A percentile compares a stretch with the other conserved stretches of the same genome.
phyloP scores from a whole-genome alignment of 225 moss, liverwort and hornwort species.

The Physcomitrellopsis africana region DNA sequence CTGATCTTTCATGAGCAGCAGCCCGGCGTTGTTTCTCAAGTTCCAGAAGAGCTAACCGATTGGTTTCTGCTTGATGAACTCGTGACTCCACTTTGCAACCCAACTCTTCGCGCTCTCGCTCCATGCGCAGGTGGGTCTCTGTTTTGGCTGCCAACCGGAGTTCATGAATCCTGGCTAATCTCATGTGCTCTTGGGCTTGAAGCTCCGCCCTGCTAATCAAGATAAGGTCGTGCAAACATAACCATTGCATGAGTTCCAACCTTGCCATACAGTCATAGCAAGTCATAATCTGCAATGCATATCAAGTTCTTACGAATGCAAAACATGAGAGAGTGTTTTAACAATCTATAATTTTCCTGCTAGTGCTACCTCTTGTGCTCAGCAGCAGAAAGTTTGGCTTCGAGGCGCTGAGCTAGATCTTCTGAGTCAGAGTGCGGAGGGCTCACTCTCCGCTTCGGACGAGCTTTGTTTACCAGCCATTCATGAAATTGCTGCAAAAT shows the following conservation, averaged over 20 bases:
- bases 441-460: constrained; percentile 74
- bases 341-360: background rate
- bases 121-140: constrained; percentile 78
- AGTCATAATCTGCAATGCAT: constrained; percentile 1
- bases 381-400: constrained; percentile 95
- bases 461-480: constrained; percentile 95
- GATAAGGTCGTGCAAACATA: too few relatives aligned
- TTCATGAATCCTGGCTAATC: constrained; percentile 77
- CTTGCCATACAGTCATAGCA: background rate
- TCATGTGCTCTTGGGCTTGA: constrained; percentile 77
- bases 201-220: constrained; percentile 58
- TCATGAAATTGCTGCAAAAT: constrained; percentile 84
- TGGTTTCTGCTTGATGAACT: constrained; percentile 85
- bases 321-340: constrained; percentile 8
- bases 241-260: background rate
- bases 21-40: constrained; percentile 78
- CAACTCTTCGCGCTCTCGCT: constrained; percentile 80
- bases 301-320: background rate
- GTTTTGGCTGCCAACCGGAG: constrained; percentile 76
- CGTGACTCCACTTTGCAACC: constrained; percentile 78
- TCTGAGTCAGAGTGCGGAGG: constrained; percentile 64
- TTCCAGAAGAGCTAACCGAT: constrained; percentile 73
- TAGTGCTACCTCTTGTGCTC: constrained; percentile 78
- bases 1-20: constrained; percentile 68
- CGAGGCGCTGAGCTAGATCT: constrained; percentile 81